These are phyloP conservation scores for Datisca glomerata DNA, from an alignment of 306 rosid species.

Conservation along the genomic window DNA sequence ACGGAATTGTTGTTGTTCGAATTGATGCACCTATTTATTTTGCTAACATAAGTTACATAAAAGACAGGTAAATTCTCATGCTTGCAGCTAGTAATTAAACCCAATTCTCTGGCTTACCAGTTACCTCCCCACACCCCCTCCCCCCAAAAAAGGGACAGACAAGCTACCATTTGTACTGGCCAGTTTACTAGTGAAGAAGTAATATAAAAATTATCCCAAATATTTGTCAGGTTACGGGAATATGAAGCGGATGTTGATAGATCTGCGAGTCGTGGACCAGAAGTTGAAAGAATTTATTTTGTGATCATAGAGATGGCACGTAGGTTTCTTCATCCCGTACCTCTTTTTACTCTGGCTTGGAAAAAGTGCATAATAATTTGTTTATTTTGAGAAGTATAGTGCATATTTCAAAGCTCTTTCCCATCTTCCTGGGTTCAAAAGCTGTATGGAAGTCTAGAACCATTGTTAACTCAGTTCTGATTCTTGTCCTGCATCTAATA, in stretches of 20 bases:
- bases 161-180: slow-evolving; percentile 12
- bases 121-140: not conserved
- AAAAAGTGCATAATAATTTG: not conserved
- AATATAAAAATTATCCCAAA: slow-evolving; percentile 7
- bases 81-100: slow-evolving; percentile 4
- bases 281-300: slow-evolving; percentile 78
- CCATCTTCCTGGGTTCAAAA: not conserved
- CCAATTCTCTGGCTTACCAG: not conserved
- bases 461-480: no score
- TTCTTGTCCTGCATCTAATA: not conserved
- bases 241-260: slow-evolving; percentile 69
- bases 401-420: no score
- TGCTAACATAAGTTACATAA: slow-evolving; percentile 79
- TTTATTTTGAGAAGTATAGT: not conserved
- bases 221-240: slow-evolving; percentile 68
- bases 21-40: slow-evolving; percentile 92
- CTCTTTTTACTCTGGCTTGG: no score
- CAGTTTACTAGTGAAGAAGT: slow-evolving; percentile 5
- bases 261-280: slow-evolving; percentile 67
- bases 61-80: slow-evolving; percentile 56
- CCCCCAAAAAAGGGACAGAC: not conserved
- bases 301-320: slow-evolving; percentile 95
- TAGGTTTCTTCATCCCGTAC: slow-evolving; percentile 35
- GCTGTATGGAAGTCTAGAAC: not conserved
- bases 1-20: slow-evolving; percentile 93